Percentiles rank a stretch among this genome's conserved stretches.
Conservation (phyloP, 1,139 yeast species). For the Nadsonia commutata region DNA sequence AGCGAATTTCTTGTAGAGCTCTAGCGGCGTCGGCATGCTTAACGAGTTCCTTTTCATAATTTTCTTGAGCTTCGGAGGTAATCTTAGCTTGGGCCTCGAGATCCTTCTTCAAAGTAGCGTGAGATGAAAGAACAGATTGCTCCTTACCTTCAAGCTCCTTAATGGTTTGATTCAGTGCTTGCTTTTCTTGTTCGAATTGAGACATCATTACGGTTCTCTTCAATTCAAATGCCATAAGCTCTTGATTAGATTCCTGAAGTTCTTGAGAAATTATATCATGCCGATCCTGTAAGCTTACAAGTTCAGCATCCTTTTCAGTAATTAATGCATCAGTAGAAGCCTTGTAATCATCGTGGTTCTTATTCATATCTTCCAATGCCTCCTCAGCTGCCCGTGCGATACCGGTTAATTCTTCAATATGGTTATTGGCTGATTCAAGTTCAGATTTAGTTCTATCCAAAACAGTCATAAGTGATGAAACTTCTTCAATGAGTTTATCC, state of each 20-base stretch:
- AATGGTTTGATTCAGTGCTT: conserved; percentile 27
- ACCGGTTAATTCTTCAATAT: conserved; percentile 35
- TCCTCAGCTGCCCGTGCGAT: conserved; percentile 37
- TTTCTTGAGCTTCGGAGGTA: conserved; percentile 38
- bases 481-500: conserved; percentile 16
- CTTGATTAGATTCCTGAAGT: conserved; percentile 13
- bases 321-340: conserved; percentile 26
- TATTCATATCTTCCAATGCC: conserved; percentile 29
- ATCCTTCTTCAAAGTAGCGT: conserved; percentile 26
- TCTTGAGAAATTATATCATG: conserved; percentile 22
- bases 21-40: conserved; percentile 43
- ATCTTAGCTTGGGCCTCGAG: conserved; percentile 36
- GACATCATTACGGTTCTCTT: conserved; percentile 13
- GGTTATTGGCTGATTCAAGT: conserved; percentile 33
- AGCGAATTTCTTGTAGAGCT: conserved; percentile 31
- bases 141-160: conserved; percentile 27
- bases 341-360: conserved; percentile 31
- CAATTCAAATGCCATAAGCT: conserved; percentile 13
- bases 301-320: conserved; percentile 27
- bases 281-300: conserved; percentile 26
- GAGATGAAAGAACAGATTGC: neutral
- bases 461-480: conserved; percentile 24
- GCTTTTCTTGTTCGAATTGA: conserved; percentile 21
- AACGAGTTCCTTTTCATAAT: conserved; percentile 42
- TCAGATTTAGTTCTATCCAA: conserved; percentile 31